Evolutionary conservation across 129 eudicot species (phyloP), one percentile per base, ranked within the genome.

Genomic region (Centella asiatica): DNA sequence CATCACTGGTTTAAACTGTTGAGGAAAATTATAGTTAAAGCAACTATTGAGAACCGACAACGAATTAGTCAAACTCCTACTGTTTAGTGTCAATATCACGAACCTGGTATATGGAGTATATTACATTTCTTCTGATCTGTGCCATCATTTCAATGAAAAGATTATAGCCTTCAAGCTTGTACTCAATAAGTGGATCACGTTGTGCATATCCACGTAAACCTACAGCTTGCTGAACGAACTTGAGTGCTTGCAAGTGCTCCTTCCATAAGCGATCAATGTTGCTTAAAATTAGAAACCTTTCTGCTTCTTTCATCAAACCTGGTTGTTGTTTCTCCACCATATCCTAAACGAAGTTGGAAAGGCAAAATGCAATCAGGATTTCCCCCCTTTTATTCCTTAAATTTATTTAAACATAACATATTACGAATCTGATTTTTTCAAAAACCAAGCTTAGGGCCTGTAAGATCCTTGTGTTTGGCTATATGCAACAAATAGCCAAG

Each of bases 111-210:
- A 93, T 80, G 42, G 99, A 72, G 70, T 93, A 93, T 64, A 93
- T 93, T 42, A 93, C 99, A 51, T 93, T 93, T 80, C 99, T 82
- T 72, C 99, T 82, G 51, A 93, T 85, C 69, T 89, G 95, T 18
- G 96, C 99, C 96, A 93, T 93, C 99, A 93, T 93, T 73, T 93
- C 99, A 26, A 93, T 78, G 66, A 93, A 93, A 44, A 93, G 99
- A 74, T 88, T 93, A 85, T 93, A 93, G 67, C 99, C 99, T 74
- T 93, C 99, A 57, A 93, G 96, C 64, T 93, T 93, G 83, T 93
- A 93, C 75, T 93, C 99, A 22, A 93, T 93, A 45, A 93, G 95
- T 46, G 99, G 99, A 73, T 93, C 99, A 34, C 99, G 72, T 68
- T 93, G 99, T 62, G 99, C 99, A 77, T 93, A 93, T 60, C 99